These are phyloP conservation scores for Paracorniculantispora psalliotae DNA, from an alignment of 2,329 filamentous ascomycete genomes.

Conservation along the genomic window DNA sequence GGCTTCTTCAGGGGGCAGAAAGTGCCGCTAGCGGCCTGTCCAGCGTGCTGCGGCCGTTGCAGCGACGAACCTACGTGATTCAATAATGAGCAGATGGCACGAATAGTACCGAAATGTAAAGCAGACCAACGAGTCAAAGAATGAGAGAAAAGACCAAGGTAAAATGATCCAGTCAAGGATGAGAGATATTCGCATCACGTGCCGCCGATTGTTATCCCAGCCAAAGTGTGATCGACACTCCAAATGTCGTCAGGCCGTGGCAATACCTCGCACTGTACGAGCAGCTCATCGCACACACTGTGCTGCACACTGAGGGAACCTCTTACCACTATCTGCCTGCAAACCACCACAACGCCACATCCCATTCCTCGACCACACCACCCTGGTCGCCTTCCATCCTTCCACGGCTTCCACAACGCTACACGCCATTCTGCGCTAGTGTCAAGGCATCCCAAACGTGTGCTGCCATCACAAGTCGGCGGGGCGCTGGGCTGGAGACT, in stretches of 20 bases:
- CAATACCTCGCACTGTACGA: background rate
- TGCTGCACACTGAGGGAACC: background rate
- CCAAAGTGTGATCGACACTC: constrained; percentile 3
- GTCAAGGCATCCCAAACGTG: background rate
- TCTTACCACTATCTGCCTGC: background rate
- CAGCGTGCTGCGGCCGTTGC: background rate
- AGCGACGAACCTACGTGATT: background rate
- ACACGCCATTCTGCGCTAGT: background rate
- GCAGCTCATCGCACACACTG: background rate
- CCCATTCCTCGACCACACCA: background rate
- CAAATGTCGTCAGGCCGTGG: constrained; percentile 10
- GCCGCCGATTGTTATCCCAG: background rate
- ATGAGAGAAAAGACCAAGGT: too few relatives aligned
- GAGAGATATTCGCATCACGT: too few relatives aligned
- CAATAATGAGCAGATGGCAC: too few relatives aligned
- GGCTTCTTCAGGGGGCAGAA: too few relatives aligned
- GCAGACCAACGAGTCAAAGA: too few relatives aligned
- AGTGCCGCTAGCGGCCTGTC: background rate
- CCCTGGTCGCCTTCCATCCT: background rate
- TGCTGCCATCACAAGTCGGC: background rate
- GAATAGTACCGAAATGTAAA: too few relatives aligned
- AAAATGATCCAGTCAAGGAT: too few relatives aligned
- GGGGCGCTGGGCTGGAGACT: background rate
- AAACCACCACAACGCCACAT: background rate
- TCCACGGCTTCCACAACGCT: constrained; percentile 1